Percentiles rank a stretch among this genome's conserved stretches.
These are phyloP conservation scores for Halteria grandinella DNA, from an alignment of 73 alveolate genomes.

Conservation along the genomic window DNA sequence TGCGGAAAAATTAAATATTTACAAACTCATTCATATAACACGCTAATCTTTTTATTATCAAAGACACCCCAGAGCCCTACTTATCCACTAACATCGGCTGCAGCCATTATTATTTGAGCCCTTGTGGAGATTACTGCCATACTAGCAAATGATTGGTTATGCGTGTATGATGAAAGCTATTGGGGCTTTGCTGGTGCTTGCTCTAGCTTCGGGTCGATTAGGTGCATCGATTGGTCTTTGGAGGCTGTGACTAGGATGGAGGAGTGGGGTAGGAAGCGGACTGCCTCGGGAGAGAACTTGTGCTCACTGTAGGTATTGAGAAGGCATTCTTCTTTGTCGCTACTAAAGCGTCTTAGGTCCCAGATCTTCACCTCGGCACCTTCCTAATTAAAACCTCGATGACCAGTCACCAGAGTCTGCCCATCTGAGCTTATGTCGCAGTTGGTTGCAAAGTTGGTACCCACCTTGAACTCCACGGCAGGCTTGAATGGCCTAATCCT, in stretches of 20 bases:
- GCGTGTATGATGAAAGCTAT: background rate
- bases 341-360: conserved; percentile 66
- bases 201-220: conserved; percentile 9
- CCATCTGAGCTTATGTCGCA: conserved; percentile 57
- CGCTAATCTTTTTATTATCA: too few relatives aligned
- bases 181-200: too few relatives aligned
- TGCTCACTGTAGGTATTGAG: conserved; percentile 5
- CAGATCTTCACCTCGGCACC: conserved; percentile 72
- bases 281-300: conserved; percentile 40
- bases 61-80: too few relatives aligned
- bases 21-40: too few relatives aligned
- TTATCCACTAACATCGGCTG: conserved; percentile 54
- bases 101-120: background rate
- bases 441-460: conserved; percentile 69
- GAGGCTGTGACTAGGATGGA: conserved; percentile 26
- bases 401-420: conserved; percentile 65
- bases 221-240: conserved; percentile 29
- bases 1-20: too few relatives aligned
- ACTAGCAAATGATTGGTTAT: conserved; percentile 5
- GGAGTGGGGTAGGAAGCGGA: background rate
- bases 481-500: conserved; percentile 50
- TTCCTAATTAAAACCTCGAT: conserved; percentile 69
- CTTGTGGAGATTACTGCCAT: conserved; percentile 1
- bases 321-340: background rate
- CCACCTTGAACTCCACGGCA: conserved; percentile 44